Percentiles rank a stretch among this genome's conserved stretches.
phyloP scores from a whole-genome alignment of 257 asterid genomes.

The Solanum peruvianum region DNA sequence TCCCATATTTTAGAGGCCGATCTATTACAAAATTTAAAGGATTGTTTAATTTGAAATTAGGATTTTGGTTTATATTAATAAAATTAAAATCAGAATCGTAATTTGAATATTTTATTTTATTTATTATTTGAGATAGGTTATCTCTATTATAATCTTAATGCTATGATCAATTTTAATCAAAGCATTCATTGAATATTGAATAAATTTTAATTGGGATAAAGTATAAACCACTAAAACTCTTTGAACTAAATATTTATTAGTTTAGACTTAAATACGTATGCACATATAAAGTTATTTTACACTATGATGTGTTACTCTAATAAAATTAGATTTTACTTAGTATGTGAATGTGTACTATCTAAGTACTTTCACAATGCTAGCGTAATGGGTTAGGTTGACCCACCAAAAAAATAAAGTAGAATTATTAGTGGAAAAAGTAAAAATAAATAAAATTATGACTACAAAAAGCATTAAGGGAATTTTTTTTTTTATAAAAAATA shows the following conservation, averaged over 20 bases:
- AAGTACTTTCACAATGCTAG: not conserved
- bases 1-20: not conserved
- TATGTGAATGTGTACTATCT: not conserved
- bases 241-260: not conserved
- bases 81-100: not conserved
- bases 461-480: not conserved
- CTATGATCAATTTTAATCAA: not conserved
- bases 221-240: not conserved
- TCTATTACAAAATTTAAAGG: not conserved
- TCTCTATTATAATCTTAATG: not conserved
- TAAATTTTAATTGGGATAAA: not conserved
- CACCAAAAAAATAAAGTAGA: not conserved
- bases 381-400: not conserved
- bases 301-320: not conserved
- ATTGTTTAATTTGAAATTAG: not conserved
- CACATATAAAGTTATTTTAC: not conserved
- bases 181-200: not conserved
- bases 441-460: not conserved
- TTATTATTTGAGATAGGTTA: not conserved
- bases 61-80: not conserved
- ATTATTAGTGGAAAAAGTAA: not conserved
- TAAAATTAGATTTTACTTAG: not conserved
- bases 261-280: not conserved
- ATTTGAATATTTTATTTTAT: not conserved
- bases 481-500: not conserved